These are phyloP conservation scores for Penicillium cataractarum DNA, from an alignment of 495 filamentous ascomycete genomes.

Conservation along the genomic window DNA sequence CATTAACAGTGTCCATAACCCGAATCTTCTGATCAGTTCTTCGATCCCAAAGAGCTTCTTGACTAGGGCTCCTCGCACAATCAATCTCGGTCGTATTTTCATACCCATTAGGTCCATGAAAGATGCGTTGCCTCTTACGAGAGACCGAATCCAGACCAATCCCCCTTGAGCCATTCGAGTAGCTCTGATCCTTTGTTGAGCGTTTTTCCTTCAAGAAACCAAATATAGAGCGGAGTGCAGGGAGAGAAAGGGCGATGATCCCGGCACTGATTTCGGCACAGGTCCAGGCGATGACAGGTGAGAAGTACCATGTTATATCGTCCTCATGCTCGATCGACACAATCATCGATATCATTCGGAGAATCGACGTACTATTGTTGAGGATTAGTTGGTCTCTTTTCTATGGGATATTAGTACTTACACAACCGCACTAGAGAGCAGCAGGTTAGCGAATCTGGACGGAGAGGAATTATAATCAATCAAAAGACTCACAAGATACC, in stretches of 20 bases:
- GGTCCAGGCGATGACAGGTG: conserved; percentile 25
- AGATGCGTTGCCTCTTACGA: neutral
- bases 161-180: neutral
- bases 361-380: neutral
- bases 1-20: neutral
- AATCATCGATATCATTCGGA: conserved; percentile 25
- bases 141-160: neutral
- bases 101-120: neutral
- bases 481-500: neutral
- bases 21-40: neutral
- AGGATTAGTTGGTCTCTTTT: neutral
- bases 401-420: neutral
- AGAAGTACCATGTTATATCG: conserved; percentile 30
- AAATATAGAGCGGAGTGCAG: conserved; percentile 20
- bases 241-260: conserved; percentile 27
- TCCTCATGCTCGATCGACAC: conserved; percentile 12
- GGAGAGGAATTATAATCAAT: neutral
- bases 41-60: neutral
- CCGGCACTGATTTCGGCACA: conserved; percentile 20
- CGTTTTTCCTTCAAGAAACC: conserved; percentile 10
- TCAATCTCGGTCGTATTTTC: conserved; percentile 5
- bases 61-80: neutral
- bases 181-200: neutral
- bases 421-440: neutral
- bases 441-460: neutral